A percentile compares a stretch with the other conserved stretches of the same genome.
Evolutionary conservation across 371 early-diverging fungal genomes (phyloP).

Genomic region (Actinomucor elegans): DNA sequence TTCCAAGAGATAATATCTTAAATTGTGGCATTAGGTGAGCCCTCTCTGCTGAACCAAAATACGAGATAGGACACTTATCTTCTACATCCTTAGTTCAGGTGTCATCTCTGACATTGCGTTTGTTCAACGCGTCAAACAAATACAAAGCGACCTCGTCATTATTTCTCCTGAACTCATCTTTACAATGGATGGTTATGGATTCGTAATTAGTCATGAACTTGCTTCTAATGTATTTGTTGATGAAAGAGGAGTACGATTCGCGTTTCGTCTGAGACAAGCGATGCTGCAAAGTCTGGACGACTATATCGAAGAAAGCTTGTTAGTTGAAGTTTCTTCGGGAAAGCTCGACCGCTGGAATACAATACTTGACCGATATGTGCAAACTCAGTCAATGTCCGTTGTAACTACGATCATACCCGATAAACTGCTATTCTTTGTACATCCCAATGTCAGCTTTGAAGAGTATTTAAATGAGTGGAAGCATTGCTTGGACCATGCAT

Average conservation of each 20-base stretch:
- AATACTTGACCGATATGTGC: neutral
- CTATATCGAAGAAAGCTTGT: conserved; percentile 4
- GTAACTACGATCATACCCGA: neutral
- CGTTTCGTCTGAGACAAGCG: conserved; percentile 15
- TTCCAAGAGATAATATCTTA: conserved; percentile 36
- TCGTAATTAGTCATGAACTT: neutral
- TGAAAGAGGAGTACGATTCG: neutral
- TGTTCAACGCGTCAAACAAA: conserved; percentile 37
- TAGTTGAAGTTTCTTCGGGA: neutral
- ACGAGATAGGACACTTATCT: neutral
- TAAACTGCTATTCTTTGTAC: neutral
- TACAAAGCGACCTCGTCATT: conserved; percentile 22
- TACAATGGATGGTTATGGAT: neutral
- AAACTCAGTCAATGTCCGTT: neutral
- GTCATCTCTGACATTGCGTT: conserved; percentile 39
- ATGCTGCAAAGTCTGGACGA: conserved; percentile 8
- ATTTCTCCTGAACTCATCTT: conserved; percentile 31
- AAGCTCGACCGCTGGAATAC: neutral
- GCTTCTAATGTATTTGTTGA: neutral
- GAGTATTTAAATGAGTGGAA: conserved; percentile 18
- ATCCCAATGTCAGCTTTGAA: neutral
- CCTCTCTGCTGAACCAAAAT: neutral
- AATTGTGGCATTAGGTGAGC: conserved; percentile 46
- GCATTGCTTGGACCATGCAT: conserved; percentile 6
- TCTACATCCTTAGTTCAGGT: conserved; percentile 19